phyloP scores from a whole-genome alignment of 2,329 filamentous ascomycete genomes.

The Elsinoe ampelina region DNA sequence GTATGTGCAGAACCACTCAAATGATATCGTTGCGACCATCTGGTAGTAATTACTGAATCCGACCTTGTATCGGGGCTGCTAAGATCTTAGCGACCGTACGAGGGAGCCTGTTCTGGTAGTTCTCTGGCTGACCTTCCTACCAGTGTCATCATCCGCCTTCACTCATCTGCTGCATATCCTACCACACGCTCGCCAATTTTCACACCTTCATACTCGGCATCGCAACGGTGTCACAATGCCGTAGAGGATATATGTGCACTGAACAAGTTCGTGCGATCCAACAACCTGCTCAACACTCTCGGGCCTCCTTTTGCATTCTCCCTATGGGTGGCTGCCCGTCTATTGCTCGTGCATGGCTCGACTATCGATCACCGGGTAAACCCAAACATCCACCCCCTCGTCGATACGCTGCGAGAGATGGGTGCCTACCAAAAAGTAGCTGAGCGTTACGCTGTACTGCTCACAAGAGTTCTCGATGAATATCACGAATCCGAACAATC shows the following conservation, averaged over 20 bases:
- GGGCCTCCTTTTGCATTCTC: constrained; percentile 89
- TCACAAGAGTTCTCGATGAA: constrained; percentile 78
- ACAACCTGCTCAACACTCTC: constrained; percentile 66
- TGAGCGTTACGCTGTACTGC: constrained; percentile 66
- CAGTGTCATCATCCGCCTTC: constrained; percentile 73
- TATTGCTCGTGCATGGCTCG: constrained; percentile 80
- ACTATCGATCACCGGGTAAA: constrained; percentile 79
- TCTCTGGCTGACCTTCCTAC: constrained; percentile 19
- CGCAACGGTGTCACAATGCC: constrained; percentile 70
- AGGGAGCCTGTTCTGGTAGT: neutral
- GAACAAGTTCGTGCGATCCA: constrained; percentile 66
- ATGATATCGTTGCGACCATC: no score
- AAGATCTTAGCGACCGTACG: no score
- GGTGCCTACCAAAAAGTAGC: constrained; percentile 80
- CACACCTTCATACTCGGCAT: constrained; percentile 77
- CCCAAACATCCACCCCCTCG: constrained; percentile 69
- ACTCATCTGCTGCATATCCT: constrained; percentile 87
- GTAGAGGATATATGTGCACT: constrained; percentile 75
- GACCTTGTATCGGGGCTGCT: no score
- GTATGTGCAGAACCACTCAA: no score
- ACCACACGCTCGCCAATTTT: constrained; percentile 83
- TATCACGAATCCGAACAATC: constrained; percentile 66
- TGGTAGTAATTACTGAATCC: no score
- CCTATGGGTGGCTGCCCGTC: constrained; percentile 79
- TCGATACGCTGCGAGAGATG: constrained; percentile 72